phyloP scores from a whole-genome alignment of 345 rosid species.

The Physaria fendleri region DNA sequence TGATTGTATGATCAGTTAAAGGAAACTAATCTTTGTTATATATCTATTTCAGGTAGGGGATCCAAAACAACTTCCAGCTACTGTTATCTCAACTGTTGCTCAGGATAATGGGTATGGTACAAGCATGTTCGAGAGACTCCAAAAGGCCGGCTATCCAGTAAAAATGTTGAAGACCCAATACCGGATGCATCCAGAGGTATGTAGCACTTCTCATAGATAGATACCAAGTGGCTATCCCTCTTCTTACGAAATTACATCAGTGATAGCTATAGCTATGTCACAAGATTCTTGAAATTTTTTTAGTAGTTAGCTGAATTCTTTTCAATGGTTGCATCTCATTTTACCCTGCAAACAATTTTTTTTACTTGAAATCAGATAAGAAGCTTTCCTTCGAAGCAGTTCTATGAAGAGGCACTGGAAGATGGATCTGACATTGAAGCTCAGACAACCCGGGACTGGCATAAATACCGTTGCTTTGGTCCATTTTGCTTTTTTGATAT shows the following conservation, averaged over 20 bases:
- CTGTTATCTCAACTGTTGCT: conserved; percentile 85
- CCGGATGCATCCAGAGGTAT: conserved; percentile 97
- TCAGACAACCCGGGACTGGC: conserved; percentile 82
- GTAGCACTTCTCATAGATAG: background rate
- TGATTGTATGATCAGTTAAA: background rate
- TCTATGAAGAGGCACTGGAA: conserved; percentile 68
- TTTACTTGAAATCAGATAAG: conserved; percentile 49
- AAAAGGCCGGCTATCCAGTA: conserved; percentile 93
- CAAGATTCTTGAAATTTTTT: background rate
- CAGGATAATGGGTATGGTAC: conserved; percentile 81
- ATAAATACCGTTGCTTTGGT: conserved; percentile 67
- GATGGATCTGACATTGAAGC: conserved; percentile 65
- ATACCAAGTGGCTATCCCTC: background rate
- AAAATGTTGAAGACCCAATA: conserved; percentile 89
- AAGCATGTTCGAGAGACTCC: conserved; percentile 93
- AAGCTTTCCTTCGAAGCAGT: conserved; percentile 83
- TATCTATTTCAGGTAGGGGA: conserved; percentile 67
- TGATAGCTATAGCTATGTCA: background rate
- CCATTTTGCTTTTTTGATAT: conserved; percentile 93
- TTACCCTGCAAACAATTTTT: background rate
- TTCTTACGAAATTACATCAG: background rate
- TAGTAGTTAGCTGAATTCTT: background rate
- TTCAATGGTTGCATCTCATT: background rate
- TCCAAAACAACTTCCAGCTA: conserved; percentile 95
- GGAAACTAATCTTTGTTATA: conserved; percentile 4